Percentiles rank a stretch among this genome's conserved stretches.
Conservation (phyloP, 129 eudicot species). For the Solidago caesia region DNA sequence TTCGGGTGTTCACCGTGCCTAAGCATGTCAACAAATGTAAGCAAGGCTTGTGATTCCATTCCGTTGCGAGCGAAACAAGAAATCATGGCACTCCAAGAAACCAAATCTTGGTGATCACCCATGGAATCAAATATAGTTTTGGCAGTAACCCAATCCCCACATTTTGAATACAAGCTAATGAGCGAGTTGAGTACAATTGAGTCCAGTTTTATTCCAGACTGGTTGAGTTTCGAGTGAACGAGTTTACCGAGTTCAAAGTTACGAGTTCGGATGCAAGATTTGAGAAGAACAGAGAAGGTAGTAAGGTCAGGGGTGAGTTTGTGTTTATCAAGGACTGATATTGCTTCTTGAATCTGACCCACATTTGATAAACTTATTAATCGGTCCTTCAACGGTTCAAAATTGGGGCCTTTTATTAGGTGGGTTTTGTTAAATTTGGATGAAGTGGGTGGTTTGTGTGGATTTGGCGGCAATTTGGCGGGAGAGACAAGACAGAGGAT, state of each 20-base stretch:
- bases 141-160: conserved; percentile 62
- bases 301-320: conserved; percentile 51
- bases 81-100: conserved; percentile 69
- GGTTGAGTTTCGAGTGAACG: conserved; percentile 44
- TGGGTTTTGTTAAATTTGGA: no score
- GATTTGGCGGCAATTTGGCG: no score
- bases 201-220: conserved; percentile 41
- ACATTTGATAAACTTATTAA: conserved; percentile 44
- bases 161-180: conserved; percentile 59
- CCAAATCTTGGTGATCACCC: conserved; percentile 52
- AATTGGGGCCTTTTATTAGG: background rate
- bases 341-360: conserved; percentile 47
- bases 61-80: conserved; percentile 51
- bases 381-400: conserved; percentile 45
- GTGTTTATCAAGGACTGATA: conserved; percentile 42
- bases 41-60: conserved; percentile 44
- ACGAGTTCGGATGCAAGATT: conserved; percentile 64
- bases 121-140: conserved; percentile 48
- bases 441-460: no score
- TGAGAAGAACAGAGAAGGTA: conserved; percentile 59
- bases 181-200: conserved; percentile 50
- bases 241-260: conserved; percentile 46
- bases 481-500: no score
- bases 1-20: conserved; percentile 51
- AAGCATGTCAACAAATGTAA: conserved; percentile 59